Base-by-base conservation (phyloP, 1,284 basidiomycete genomes). In the Puccinia polysora region DNA sequence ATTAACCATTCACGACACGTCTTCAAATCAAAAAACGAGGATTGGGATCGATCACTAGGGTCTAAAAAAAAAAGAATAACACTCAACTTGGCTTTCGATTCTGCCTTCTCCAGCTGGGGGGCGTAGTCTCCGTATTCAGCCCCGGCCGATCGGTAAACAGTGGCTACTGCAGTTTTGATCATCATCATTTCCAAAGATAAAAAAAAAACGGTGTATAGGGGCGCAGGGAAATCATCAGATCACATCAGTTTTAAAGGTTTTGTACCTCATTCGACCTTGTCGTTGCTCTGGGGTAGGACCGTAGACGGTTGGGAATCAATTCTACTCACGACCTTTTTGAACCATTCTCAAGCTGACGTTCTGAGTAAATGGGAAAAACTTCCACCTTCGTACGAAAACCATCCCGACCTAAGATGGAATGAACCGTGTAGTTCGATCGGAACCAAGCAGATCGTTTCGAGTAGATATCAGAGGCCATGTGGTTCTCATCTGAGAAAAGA, bases 301-400 rank as follows among this genome's bases (percentile, higher is more conserved):
- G 3, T 36, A 12, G 1, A 25, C 23, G 14, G 38, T 12, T 49
- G 10, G n/a, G 52, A n/a, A n/a, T n/a, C n/a, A n/a, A n/a, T n/a
- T n/a, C n/a, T 14, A 70, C 68, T 62, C 40, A 70, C 68, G 49
- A 15, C 68, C 68, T 20, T 45, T 43, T 60, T 70, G 40, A 6
- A 70, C 68, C 68, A 70, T 70, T 12, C 30, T 32, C 58, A 70
- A 50, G 49, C 68, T 70, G 36, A 70, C 68, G 34, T 70, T 70
- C n/a, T 62, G 55, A 20, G 43, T 60, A 20, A 70, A 52, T 25
- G 58, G 68, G 10, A 60, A 43, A 20, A 47, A 70, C 38, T 34
- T 36, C 68, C 68, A 70, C 32, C 68, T 30, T 1, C 68, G 40
- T 14, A 70, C 58, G n/a, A n/a, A n/a, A n/a, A n/a, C n/a, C n/a